phyloP scores from a whole-genome alignment of 495 filamentous ascomycete genomes.

The Extremus antarcticus region DNA sequence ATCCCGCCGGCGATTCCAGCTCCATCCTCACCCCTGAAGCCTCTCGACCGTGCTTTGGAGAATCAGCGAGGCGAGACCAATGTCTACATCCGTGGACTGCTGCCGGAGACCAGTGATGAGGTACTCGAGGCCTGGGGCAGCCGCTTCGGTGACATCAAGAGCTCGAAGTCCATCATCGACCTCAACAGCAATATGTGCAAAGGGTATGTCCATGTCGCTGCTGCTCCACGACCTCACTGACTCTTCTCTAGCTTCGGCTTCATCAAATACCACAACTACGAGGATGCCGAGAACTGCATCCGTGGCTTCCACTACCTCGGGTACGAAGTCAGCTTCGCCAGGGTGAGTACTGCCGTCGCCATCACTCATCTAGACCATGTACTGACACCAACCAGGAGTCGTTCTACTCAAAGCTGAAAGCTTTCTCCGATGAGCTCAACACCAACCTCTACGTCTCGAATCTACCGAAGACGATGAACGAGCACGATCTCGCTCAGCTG shows the following conservation, averaged over 20 bases:
- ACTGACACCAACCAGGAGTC: slow-evolving; percentile 55
- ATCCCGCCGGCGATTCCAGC: slow-evolving; percentile 88
- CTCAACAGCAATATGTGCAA: slow-evolving; percentile 83
- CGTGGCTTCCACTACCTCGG: slow-evolving; percentile 86
- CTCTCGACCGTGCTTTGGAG: slow-evolving; percentile 80
- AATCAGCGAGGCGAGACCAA: slow-evolving; percentile 84
- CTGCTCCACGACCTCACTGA: slow-evolving; percentile 21
- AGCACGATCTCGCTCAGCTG: slow-evolving; percentile 65
- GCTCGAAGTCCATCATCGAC: slow-evolving; percentile 96
- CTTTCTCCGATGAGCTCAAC: slow-evolving; percentile 69
- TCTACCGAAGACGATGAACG: slow-evolving; percentile 77
- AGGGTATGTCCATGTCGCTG: slow-evolving; percentile 48
- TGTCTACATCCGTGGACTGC: slow-evolving; percentile 92
- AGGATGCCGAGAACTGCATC: slow-evolving; percentile 89
- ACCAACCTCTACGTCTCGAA: slow-evolving; percentile 98
- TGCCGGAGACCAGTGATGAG: slow-evolving; percentile 88
- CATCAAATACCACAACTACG: slow-evolving; percentile 78
- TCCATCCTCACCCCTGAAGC: slow-evolving; percentile 57
- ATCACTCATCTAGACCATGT: slow-evolving; percentile 6
- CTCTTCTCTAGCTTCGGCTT: slow-evolving; percentile 70
- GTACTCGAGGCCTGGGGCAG: slow-evolving; percentile 69
- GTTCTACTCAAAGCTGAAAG: slow-evolving; percentile 91
- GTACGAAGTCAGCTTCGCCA: slow-evolving; percentile 93
- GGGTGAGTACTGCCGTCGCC: slow-evolving; percentile 40
- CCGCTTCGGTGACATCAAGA: slow-evolving; percentile 82